These are phyloP conservation scores for Lodderomyces elongisporus DNA, from an alignment of 1,139 yeast genomes.

Conservation along the genomic window DNA sequence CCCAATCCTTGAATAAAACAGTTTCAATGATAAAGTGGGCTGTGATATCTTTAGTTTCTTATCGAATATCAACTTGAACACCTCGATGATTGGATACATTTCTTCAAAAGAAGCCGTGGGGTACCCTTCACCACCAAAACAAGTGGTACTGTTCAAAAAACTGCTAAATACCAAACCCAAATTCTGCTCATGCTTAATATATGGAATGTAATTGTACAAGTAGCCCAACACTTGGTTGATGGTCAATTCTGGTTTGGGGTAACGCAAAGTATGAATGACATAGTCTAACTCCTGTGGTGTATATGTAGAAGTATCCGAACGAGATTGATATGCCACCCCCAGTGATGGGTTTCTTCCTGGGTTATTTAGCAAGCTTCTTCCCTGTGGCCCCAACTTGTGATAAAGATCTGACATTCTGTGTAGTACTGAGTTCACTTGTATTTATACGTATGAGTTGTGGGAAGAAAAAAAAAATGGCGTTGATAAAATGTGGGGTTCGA, in stretches of 20 bases:
- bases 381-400: conserved; percentile 21
- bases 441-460: too few relatives aligned
- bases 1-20: conserved; percentile 45
- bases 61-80: conserved; percentile 43
- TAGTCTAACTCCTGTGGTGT: conserved; percentile 47
- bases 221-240: conserved; percentile 44
- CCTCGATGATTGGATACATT: conserved; percentile 41
- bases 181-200: conserved; percentile 54
- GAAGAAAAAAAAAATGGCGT: too few relatives aligned
- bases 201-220: conserved; percentile 57
- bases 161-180: conserved; percentile 47
- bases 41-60: conserved; percentile 54
- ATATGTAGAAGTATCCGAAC: conserved; percentile 3
- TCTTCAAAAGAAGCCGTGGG: conserved; percentile 26
- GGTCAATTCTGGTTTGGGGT: conserved; percentile 31
- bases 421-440: too few relatives aligned
- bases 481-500: too few relatives aligned
- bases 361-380: conserved; percentile 17
- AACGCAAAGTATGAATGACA: conserved; percentile 39
- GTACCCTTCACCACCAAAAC: conserved; percentile 36
- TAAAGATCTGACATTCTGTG: conserved; percentile 18
- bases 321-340: neutral
- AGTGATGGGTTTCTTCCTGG: too few relatives aligned
- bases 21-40: conserved; percentile 53
- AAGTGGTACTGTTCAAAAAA: conserved; percentile 43